Evolutionary conservation across 1,284 basidiomycete species (phyloP).

Genomic region (Heimioporus punctisporus): DNA sequence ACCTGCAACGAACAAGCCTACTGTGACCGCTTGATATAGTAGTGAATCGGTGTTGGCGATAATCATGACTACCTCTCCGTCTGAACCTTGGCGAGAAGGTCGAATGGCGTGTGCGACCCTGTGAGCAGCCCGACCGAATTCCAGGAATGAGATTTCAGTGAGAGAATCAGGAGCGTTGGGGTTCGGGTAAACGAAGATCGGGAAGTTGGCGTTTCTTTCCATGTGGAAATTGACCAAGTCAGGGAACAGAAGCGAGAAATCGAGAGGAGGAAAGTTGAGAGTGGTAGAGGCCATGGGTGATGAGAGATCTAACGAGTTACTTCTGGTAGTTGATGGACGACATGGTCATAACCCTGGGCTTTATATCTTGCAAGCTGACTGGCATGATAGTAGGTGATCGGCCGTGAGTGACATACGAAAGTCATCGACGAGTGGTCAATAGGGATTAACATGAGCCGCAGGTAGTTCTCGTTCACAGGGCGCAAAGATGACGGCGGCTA

Average conservation of each 20-base stretch:
- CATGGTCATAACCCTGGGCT: neutral
- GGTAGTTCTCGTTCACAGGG: too few species aligned
- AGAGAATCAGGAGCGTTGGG: conserved; percentile 7
- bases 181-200: conserved; percentile 20
- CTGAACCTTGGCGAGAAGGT: conserved; percentile 22
- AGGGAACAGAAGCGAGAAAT: conserved; percentile 23
- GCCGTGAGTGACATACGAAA: neutral
- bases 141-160: conserved; percentile 16
- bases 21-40: conserved; percentile 31
- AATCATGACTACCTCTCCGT: conserved; percentile 34
- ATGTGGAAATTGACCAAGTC: conserved; percentile 33
- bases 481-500: too few species aligned
- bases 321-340: neutral
- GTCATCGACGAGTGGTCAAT: neutral
- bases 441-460: neutral
- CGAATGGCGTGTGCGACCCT: conserved; percentile 31
- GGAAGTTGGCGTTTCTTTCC: conserved; percentile 23
- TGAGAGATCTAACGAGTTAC: neutral
- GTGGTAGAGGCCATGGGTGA: conserved; percentile 8
- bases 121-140: conserved; percentile 36
- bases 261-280: conserved; percentile 24
- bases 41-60: conserved; percentile 37
- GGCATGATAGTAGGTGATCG: neutral
- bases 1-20: conserved; percentile 33
- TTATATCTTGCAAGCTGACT: neutral